Conservation (phyloP, 768 basidiomycete species). For the Suillus clintonianus region DNA sequence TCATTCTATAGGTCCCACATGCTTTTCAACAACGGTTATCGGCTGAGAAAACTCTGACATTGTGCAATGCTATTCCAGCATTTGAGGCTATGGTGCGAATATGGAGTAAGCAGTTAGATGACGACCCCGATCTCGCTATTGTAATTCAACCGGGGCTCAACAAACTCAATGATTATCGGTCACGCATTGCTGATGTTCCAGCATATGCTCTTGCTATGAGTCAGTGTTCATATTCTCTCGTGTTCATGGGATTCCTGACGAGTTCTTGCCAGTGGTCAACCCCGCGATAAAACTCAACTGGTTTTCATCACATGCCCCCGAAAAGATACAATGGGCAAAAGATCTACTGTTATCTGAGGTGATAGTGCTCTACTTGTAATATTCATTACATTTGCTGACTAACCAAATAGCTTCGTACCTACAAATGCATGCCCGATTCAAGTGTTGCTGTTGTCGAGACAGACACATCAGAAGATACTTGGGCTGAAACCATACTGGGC, state of each 20-base stretch:
- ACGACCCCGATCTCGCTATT: conserved; percentile 7
- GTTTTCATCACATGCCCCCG: not conserved
- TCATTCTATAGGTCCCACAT: conserved; percentile 28
- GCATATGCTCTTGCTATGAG: not conserved
- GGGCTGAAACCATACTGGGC: not conserved
- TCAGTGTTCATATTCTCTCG: not conserved
- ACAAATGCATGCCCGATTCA: not conserved
- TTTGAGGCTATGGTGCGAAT: conserved; percentile 19
- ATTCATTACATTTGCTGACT: not conserved
- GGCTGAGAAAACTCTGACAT: conserved; percentile 30
- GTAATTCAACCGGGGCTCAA: conserved; percentile 30
- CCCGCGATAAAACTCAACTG: conserved; percentile 7
- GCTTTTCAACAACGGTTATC: conserved; percentile 35
- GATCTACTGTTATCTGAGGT: not conserved
- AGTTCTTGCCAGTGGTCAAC: conserved; percentile 4
- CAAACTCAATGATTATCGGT: conserved; percentile 30
- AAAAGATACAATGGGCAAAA: not conserved
- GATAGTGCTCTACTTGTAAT: no score
- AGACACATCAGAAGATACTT: not conserved
- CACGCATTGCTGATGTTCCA: conserved; percentile 6
- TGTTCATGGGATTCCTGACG: conserved; percentile 6
- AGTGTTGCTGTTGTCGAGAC: not conserved
- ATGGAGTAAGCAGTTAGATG: conserved; percentile 21
- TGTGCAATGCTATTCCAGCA: conserved; percentile 27
- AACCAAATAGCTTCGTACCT: not conserved